A percentile compares a stretch with the other conserved stretches of the same genome.
Conservation (phyloP, 75 land plant genomes). For the Gnetum montanum region DNA sequence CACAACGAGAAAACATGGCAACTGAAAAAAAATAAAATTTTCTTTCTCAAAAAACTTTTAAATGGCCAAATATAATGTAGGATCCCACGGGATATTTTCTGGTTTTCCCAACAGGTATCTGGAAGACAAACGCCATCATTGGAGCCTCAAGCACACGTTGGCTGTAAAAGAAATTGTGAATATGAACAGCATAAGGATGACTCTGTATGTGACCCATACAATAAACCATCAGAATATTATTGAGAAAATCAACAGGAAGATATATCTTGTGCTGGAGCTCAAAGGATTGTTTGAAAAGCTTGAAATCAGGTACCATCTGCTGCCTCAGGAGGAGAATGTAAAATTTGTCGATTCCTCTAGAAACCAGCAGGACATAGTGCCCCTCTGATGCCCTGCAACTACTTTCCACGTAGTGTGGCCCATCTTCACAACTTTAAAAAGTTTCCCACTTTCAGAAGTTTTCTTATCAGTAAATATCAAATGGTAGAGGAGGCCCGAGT, state of each 20-base stretch:
- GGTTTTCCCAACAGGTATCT: conserved; percentile 37
- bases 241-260: conserved; percentile 49
- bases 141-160: conserved; percentile 46
- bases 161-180: conserved; percentile 46
- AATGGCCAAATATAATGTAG: no score
- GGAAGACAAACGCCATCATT: conserved; percentile 58
- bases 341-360: conserved; percentile 16
- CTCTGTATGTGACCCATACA: conserved; percentile 45
- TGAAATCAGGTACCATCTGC: conserved; percentile 41
- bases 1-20: not conserved
- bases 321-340: conserved; percentile 53
- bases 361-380: no score
- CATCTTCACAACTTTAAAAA: no score
- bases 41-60: not conserved
- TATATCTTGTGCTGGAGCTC: conserved; percentile 50
- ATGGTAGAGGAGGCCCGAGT: no score
- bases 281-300: conserved; percentile 48
- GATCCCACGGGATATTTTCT: not conserved
- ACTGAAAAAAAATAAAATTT: not conserved
- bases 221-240: conserved; percentile 68
- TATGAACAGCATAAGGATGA: conserved; percentile 45
- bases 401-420: no score
- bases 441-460: no score
- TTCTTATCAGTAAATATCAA: no score
- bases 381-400: no score